These are phyloP conservation scores for Ganoderma sp. DNA, from an alignment of 1,284 basidiomycete species.

Conservation along the genomic window DNA sequence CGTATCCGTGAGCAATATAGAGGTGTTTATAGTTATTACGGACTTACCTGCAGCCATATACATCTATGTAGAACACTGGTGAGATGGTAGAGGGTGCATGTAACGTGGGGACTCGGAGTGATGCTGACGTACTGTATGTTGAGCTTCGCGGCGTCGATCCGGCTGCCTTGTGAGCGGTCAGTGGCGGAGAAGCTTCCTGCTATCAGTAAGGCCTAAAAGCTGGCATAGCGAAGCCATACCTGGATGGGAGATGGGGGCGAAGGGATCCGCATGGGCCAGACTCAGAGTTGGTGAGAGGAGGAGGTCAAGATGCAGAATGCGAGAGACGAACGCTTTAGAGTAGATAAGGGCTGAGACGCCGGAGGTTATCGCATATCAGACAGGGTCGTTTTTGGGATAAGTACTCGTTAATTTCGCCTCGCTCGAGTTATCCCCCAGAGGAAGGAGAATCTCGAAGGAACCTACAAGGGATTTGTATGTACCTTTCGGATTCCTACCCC, in stretches of 20 bases:
- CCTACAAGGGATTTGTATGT: background rate
- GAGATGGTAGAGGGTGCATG: background rate
- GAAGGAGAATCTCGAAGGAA: background rate
- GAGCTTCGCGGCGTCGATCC: background rate
- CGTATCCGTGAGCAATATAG: background rate
- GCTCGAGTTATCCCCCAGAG: background rate
- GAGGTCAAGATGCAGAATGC: background rate
- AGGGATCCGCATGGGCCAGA: background rate
- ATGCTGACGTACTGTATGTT: background rate
- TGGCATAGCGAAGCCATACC: background rate
- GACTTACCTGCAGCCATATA: too few relatives aligned
- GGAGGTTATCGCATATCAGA: background rate
- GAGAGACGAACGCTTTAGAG: too few relatives aligned
- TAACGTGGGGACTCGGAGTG: background rate
- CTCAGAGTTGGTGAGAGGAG: background rate
- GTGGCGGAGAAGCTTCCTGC: background rate
- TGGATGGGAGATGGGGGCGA: background rate
- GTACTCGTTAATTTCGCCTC: background rate
- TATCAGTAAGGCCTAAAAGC: too few relatives aligned
- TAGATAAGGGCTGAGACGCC: slow-evolving; percentile 1
- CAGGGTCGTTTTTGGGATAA: background rate
- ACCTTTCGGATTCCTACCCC: too few relatives aligned
- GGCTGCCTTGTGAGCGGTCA: background rate
- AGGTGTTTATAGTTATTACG: background rate
- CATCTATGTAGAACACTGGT: background rate